Percentiles rank a stretch among this genome's conserved stretches.
phyloP scores from a whole-genome alignment of 1,284 basidiomycete genomes.

The Microbotryum violaceum region DNA sequence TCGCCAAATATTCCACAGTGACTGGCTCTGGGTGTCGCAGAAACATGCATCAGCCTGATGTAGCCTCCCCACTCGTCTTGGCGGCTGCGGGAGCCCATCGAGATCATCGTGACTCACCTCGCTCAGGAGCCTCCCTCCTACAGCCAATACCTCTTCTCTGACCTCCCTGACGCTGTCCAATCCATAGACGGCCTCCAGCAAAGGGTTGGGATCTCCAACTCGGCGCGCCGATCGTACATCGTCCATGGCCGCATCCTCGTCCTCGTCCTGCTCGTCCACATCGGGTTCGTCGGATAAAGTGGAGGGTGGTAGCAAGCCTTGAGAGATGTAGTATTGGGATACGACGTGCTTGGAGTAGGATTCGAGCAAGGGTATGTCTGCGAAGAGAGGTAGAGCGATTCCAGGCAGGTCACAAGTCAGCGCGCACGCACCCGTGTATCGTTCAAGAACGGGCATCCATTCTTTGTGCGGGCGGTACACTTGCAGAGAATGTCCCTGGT shows the following conservation, averaged over 20 bases:
- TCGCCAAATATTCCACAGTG: constrained; percentile 61
- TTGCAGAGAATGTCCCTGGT: constrained; percentile 22
- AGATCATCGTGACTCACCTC: constrained; percentile 10
- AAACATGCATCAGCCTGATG: neutral
- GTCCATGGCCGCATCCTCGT: constrained; percentile 18
- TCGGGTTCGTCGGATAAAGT: no score
- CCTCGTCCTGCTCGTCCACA: constrained; percentile 5
- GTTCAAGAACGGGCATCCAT: no score
- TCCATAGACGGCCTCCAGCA: constrained; percentile 23
- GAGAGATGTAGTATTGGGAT: constrained; percentile 20
- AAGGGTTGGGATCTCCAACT: constrained; percentile 23
- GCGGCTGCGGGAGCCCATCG: no score
- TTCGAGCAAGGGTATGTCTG: constrained; percentile 26
- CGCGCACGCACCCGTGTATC: neutral
- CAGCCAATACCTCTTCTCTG: constrained; percentile 8
- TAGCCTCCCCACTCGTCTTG: neutral
- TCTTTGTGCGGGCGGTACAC: neutral
- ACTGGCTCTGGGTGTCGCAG: constrained; percentile 52
- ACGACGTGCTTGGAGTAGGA: constrained; percentile 24
- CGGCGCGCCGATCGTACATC: constrained; percentile 10
- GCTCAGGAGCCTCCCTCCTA: constrained; percentile 7
- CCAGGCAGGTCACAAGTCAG: neutral
- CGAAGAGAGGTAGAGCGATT: neutral
- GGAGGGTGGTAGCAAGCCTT: constrained; percentile 18
- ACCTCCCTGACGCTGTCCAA: constrained; percentile 18